Base-by-base conservation (phyloP, 371 early-diverging fungal genomes). In the Mucor lusitanicus region DNA sequence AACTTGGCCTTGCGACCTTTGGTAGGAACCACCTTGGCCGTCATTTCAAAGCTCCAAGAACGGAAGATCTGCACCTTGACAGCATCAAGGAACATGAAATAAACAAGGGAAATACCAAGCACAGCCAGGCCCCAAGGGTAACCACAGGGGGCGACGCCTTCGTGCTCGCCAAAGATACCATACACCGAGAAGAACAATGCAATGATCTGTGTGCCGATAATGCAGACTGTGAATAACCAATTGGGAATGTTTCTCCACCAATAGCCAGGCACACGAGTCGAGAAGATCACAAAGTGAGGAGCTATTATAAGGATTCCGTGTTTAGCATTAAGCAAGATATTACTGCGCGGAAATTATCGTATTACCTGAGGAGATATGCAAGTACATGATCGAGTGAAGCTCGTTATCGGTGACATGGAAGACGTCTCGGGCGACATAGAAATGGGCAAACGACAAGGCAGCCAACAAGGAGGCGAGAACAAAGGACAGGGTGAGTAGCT, bases 201-300 rank as follows among this genome's bases (percentile, higher is more conserved):
- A 61, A 96, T 81, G 39, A 95, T 85, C 74, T 96, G 96, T n/a
- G 95, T 95, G 19, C 91, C 96, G 42, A 91, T 76, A 58, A 96
- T 92, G 66, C 91, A 93, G 15, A 64, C 71, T 63, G 71, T 71
- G 25, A 67, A 71, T n/a, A 71, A 59, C 71, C 71, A 71, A 17
- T 71, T 67, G 46, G 68, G 71, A 15, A 67, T 70, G 35, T 63
- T 70, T 72, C 90, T 88, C 90, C 92, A 95, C 87, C 93, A 94
- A 82, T 87, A 91, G 19, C 92, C 90, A 21, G 91, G 85, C 33
- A 95, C 79, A 55, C 97, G 90, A 8, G 97, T 97, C 9, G 96
- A 95, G 76, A 97, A 97, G 75, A 97, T 97, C 32, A 95, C 93
- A 81, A 97, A 97, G 83, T 97, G 97, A 60, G 97, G 97, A 55